Evolutionary conservation across 139 green algal species (phyloP), one percentile per base, ranked within the genome.

Genomic region (Chlorella sp.): DNA sequence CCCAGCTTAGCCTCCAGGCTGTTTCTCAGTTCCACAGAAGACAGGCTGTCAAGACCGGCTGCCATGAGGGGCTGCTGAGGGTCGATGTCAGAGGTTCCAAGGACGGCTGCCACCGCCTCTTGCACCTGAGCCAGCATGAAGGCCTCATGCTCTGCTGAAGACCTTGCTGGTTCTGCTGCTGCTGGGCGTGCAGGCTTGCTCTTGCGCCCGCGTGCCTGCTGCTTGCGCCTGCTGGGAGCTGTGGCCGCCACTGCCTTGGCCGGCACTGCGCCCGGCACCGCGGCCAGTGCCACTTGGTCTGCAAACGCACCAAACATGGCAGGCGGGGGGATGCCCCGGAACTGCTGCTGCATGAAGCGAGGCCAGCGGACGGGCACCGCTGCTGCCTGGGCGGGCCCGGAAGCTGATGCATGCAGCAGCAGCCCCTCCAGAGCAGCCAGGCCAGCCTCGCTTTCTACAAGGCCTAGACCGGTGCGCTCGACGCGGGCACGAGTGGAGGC

Each of bases 1-100:
- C 89, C 91, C 39, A 97, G 94, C 36, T 75, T 79, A 1, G 42
- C 39, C 26, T 95, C 92, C 57, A 98, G 91, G 22, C 91, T 86
- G 92, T 97, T 98, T 60, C 96, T 90, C 86, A 98, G 93, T 92
- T 98, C 96, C 48, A 97, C 95, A 37, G 95, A 91, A 0, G 92
- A 96, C 42, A 98, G 91, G 39, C 91, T 96, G 88, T 98, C 96
- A 61, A 98, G 85, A 1, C 96, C 96, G 24, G 93, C 92, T 28
- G 75, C 87, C 91, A 93, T 93, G 0, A 93, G 88, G 12, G 91
- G 91, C 61, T 93, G 85, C 68, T 91, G 75, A 12, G 83, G 37
- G 61, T 89, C 71, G 15, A 91, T 37, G 32, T 77, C 66, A 3
- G 36, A 53, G 39, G 26, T 87, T 26, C 91, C 91, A 39, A 93